Base-by-base conservation (phyloP, 148 eudicot genomes). In the Diospyros lotus region DNA sequence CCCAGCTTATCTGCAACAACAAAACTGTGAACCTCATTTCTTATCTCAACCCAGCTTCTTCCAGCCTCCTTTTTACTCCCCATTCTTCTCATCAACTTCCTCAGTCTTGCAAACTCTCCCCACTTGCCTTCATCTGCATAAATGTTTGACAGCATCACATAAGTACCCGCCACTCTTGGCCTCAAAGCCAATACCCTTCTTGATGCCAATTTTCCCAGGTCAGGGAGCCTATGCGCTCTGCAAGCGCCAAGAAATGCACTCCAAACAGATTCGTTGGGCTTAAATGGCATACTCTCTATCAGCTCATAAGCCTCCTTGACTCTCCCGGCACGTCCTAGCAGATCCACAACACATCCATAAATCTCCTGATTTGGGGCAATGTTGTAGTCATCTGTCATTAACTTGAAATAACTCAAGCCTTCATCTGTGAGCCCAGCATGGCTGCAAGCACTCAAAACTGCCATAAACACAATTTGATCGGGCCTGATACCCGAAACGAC, bases 391-490 rank as follows among this genome's bases (percentile, higher is more conserved):
- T 68, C 53, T 51, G 75, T 46, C 98, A 94, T 94, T 45, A 88
- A 79, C 39, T 83, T 79, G 75, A 94, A 94, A 82, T 86, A 89
- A 73, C 75, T 75, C 68, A 94, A 77, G 78, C 98, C 98, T 79
- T 92, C 89, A 72, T 87, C 89, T 14, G 92, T 91, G 71, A 94
- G 93, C 53, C 98, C 97, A 51, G 93, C 88, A 80, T 94, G 98
- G 77, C 97, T 89, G 72, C 98, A 94, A 73, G 98, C 97, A 74
- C 87, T 80, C 11, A 94, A 50, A 73, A 94, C 52, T 48, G 52
- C 52, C 52, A 48, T 8, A 8, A 89, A 90, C 69, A 87, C 97
- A 38, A 94, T 79, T 68, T 87, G 73, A 72, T 94, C 97, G 12
- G 96, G 97, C 53, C 76, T 78, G 39, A 89, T 68, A 45, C 88